Evolutionary conservation across 164 flowering plant genomes (phyloP).

Genomic region (Paratinospora sagittata): DNA sequence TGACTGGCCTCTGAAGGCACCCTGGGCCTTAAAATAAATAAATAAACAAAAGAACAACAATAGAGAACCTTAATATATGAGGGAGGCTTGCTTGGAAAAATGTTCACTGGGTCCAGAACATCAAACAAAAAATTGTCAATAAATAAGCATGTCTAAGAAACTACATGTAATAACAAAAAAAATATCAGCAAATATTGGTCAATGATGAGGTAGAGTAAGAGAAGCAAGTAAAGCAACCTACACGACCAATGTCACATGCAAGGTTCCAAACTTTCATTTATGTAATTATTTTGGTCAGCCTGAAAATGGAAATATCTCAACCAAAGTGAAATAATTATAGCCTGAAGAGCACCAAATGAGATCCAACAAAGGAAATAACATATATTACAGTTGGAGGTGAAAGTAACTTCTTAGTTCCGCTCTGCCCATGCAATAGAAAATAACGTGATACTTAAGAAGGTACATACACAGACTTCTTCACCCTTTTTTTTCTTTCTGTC

Average conservation of each 20-base stretch:
- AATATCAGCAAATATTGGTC: not conserved
- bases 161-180: not conserved
- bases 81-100: not conserved
- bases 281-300: not conserved
- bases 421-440: too few species aligned
- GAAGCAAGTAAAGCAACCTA: not conserved
- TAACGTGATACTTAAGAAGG: too few species aligned
- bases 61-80: not conserved
- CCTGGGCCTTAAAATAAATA: constrained; percentile 29
- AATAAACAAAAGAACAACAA: not conserved
- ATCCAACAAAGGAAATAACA: too few species aligned
- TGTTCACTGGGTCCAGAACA: not conserved
- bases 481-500: too few species aligned
- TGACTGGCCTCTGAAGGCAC: constrained; percentile 28
- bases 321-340: not conserved
- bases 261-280: not conserved
- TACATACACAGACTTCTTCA: too few species aligned
- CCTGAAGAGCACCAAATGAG: too few species aligned
- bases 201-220: not conserved
- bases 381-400: too few species aligned
- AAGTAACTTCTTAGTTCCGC: too few species aligned
- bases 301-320: not conserved
- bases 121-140: not conserved
- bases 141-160: not conserved
- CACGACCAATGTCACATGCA: not conserved